Evolutionary conservation across 164 flowering plant species (phyloP), one percentile per base, ranked within the genome.

Genomic region (Kingdonia uniflora): DNA sequence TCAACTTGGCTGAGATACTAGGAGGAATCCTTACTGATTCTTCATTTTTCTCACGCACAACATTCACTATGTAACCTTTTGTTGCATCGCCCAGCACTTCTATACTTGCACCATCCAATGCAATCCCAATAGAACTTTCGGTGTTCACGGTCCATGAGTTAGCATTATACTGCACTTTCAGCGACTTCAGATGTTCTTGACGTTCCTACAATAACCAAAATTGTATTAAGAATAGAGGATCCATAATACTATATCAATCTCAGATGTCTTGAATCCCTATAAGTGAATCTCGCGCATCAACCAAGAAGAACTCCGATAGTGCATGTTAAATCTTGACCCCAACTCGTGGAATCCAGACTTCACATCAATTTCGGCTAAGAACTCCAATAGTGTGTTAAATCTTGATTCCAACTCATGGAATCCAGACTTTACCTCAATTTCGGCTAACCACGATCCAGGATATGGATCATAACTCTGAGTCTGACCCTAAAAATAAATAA

Each of bases 11-110:
- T 1, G 97, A 94, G 57, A 94, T 80, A 71, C 97, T 86, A 6
- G 95, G 71, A 47, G 95, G 90, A 64, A 89, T 75, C 65, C 92
- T 82, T 51, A 94, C 95, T 57, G 86, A 80, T 33, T 75, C 95
- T 71, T 94, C 99, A 55, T 84, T 84, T 54, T 74, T 80, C 62
- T 94, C 97, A 63, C 99, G 74, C 57, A 78, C 95, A 68, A 89
- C 97, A 73, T 94, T 94, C 58, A 88, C 84, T 47, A 94, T 82
- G 65, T 77, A 89, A 54, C 99, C 99, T 1, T 73, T 73, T 29
- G 45, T 49, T n/a, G 80, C 68, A 71, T 88, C 95, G 65, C 95
- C 95, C 38, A 82, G 75, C 39, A 86, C 78, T 57, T 88, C 89
- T 55, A 64, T 56, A 60, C 54, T 68, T n/a, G 76, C 74, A 62